Conservation (phyloP, 768 basidiomycete species). For the Termitomyces sp. region DNA sequence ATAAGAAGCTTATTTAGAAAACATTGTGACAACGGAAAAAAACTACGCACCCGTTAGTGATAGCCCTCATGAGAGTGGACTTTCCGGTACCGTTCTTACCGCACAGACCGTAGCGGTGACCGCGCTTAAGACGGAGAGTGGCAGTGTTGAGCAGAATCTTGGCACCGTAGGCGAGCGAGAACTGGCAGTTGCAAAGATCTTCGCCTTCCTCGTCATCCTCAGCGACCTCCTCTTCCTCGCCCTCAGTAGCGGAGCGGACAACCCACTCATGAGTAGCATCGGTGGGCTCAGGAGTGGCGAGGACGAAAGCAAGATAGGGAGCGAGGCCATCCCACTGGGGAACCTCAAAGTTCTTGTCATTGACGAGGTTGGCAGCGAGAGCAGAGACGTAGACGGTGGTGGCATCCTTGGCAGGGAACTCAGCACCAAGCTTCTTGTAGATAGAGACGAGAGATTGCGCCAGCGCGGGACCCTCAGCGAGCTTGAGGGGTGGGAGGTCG, state of each 20-base stretch:
- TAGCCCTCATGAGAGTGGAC: slow-evolving; percentile 91
- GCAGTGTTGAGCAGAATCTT: slow-evolving; percentile 98
- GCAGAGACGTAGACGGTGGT: slow-evolving; percentile 66
- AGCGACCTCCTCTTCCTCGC: slow-evolving; percentile 60
- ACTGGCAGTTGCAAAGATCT: slow-evolving; percentile 98
- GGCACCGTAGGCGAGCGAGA: slow-evolving; percentile 98
- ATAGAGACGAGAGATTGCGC: slow-evolving; percentile 64
- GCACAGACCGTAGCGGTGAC: slow-evolving; percentile 97
- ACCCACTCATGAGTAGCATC: slow-evolving; percentile 81
- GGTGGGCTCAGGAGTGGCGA: slow-evolving; percentile 61
- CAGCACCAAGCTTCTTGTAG: slow-evolving; percentile 81
- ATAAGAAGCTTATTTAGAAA: slow-evolving; percentile 26
- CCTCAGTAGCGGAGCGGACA: slow-evolving; percentile 83
- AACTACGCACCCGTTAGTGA: slow-evolving; percentile 67
- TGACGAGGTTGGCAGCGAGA: slow-evolving; percentile 85
- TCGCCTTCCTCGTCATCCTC: slow-evolving; percentile 98
- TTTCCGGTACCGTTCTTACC: slow-evolving; percentile 99
- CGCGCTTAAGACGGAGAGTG: slow-evolving; percentile 94
- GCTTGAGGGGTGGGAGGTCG: slow-evolving; percentile 82
- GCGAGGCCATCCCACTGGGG: slow-evolving; percentile 82
- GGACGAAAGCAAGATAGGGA: slow-evolving; percentile 69
- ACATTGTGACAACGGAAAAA: slow-evolving; percentile 3
- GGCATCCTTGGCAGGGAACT: slow-evolving; percentile 53
- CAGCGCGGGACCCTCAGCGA: slow-evolving; percentile 67
- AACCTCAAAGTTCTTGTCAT: slow-evolving; percentile 89